A percentile compares a stretch with the other conserved stretches of the same genome.
phyloP scores from a whole-genome alignment of 176 grass and related monocot species.

The Avena sativa region DNA sequence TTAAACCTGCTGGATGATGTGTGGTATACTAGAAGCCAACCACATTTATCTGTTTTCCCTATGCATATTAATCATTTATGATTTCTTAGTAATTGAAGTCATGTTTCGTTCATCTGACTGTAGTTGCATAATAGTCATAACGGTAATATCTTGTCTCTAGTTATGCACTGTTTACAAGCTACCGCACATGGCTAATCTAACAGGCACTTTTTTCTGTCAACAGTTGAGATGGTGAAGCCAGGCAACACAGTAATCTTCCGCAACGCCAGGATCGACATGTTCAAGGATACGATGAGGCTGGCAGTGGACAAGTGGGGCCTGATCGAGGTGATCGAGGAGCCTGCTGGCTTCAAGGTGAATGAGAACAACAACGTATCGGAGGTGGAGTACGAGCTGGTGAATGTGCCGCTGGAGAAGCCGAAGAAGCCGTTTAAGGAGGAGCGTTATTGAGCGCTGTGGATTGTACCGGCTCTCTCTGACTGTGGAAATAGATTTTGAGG shows the following conservation, averaged over 20 bases:
- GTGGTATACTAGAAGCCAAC: not conserved
- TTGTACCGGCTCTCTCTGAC: not conserved
- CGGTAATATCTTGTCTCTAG: not conserved
- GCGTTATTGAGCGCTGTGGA: not conserved
- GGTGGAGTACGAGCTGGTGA: conserved; percentile 22
- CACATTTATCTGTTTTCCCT: not conserved
- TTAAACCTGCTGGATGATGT: not conserved
- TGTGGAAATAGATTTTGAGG: conserved; percentile 37
- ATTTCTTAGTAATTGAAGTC: not conserved
- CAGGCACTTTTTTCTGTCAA: not conserved
- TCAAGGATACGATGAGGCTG: conserved; percentile 39
- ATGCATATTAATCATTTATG: too few relatives aligned
- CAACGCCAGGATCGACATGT: conserved; percentile 44
- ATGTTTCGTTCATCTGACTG: not conserved
- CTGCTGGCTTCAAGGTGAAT: conserved; percentile 6
- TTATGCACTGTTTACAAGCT: not conserved
- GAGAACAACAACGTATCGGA: conserved; percentile 20
- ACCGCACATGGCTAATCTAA: not conserved
- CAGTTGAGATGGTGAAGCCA: conserved; percentile 42
- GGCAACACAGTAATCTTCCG: conserved; percentile 41
- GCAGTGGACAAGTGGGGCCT: conserved; percentile 37
- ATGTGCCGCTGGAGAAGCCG: not conserved
- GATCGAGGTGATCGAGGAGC: conserved; percentile 24
- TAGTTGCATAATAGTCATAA: not conserved
- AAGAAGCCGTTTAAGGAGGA: not conserved